Evolutionary conservation across 1,139 yeast genomes (phyloP).

Genomic region (Pichia sp.): DNA sequence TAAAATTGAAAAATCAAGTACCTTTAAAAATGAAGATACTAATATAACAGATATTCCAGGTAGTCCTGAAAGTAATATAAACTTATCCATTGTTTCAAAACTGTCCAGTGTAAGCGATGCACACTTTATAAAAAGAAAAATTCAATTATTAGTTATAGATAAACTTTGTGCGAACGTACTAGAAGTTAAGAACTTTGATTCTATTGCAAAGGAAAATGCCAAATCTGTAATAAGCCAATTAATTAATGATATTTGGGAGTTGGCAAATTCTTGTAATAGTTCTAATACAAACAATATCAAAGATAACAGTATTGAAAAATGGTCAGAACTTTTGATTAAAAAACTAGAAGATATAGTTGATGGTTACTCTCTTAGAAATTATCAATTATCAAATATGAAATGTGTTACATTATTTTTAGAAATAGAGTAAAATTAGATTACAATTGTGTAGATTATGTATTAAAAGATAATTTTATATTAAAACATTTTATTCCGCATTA

Average conservation of each 20-base stretch:
- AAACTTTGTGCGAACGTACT: conserved; percentile 21
- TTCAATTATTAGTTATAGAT: conserved; percentile 32
- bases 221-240: conserved; percentile 13
- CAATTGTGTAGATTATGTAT: no score
- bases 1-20: conserved; percentile 10
- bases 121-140: conserved; percentile 31
- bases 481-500: no score
- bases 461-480: no score
- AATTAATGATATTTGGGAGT: conserved; percentile 22
- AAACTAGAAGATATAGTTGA: conserved; percentile 21
- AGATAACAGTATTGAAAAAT: conserved; percentile 17
- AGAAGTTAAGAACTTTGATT: conserved; percentile 11
- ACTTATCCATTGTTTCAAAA: conserved; percentile 26
- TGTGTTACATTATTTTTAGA: conserved; percentile 13
- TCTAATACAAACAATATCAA: conserved; percentile 19
- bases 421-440: no score
- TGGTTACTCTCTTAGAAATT: conserved; percentile 28
- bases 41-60: background rate
- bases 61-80: conserved; percentile 2
- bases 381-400: conserved; percentile 20
- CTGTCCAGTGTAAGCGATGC: conserved; percentile 33
- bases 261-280: conserved; percentile 20
- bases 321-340: conserved; percentile 21
- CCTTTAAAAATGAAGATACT: no score
- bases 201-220: conserved; percentile 18